These are phyloP conservation scores for Alternaria burnsii DNA, from an alignment of 2,329 filamentous ascomycete genomes.

Conservation along the genomic window DNA sequence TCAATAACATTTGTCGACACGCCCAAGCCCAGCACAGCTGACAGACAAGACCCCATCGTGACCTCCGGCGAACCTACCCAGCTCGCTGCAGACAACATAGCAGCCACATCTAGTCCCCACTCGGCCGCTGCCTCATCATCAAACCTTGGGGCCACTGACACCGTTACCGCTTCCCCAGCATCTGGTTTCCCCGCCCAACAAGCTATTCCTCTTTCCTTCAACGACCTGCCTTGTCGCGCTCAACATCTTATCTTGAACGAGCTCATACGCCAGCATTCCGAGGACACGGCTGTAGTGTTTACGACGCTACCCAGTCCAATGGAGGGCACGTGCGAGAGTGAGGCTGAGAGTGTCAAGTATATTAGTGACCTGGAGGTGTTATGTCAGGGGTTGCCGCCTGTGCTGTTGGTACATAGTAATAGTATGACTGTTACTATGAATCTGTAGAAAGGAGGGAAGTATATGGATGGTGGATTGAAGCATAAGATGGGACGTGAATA, in stretches of 20 bases:
- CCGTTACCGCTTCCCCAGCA: conserved; percentile 26
- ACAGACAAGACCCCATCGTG: conserved; percentile 33
- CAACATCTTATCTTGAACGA: conserved; percentile 90
- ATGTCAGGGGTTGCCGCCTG: conserved; percentile 78
- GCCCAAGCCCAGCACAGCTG: conserved; percentile 31
- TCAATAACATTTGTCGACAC: conserved; percentile 77
- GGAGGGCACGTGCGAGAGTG: conserved; percentile 77
- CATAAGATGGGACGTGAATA: neutral
- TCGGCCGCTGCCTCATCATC: conserved; percentile 4
- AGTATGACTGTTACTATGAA: conserved; percentile 89
- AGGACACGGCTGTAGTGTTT: conserved; percentile 75
- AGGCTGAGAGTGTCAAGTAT: conserved; percentile 75
- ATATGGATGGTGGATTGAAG: neutral
- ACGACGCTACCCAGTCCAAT: conserved; percentile 84
- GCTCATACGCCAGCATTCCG: conserved; percentile 65
- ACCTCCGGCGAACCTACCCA: conserved; percentile 9
- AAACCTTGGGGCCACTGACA: neutral
- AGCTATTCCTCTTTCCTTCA: conserved; percentile 78
- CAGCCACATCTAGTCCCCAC: neutral
- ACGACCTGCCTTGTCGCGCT: conserved; percentile 82
- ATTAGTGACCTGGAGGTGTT: conserved; percentile 80
- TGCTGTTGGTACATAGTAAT: conserved; percentile 83
- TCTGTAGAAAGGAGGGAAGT: conserved; percentile 54
- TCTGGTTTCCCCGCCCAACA: conserved; percentile 65
- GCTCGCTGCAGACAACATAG: neutral